Base-by-base conservation (phyloP, 2,329 filamentous ascomycete species). In the Pyrenophora tritici-repentis region DNA sequence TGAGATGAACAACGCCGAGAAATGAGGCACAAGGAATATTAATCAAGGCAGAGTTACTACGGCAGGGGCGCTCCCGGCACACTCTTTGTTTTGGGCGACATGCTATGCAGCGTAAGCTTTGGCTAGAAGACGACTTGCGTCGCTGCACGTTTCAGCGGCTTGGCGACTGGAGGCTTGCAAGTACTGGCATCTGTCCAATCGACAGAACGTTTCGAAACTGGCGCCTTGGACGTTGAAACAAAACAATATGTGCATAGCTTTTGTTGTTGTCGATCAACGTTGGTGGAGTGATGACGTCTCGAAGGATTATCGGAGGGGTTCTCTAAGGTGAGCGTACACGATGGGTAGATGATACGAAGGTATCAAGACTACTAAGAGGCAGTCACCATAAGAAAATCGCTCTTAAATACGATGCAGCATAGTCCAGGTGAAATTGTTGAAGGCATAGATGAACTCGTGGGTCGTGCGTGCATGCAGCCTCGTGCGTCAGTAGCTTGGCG, bases 401-500 rank as follows among this genome's bases (percentile, higher is more conserved):
- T 24, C 22, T 6, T 24, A 9, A 24, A 24, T 24, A 24, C 6
- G 22, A 9, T 24, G 22, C 22, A 24, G 22, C 22, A 24, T 24
- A 9, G 22, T 2, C 4, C 5, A 24, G 8, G 22, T 24, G 22
- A 24, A 6, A 24, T 29, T 29, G 10, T 29, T 4, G 10, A 9
- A 29, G 26, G 26, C 26, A 4, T 10, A 29, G 26, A 29, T 29
- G 31, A 61, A 55, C 56, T 46, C 40, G 51, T 65, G 60, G 59
- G 49, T 47, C 54, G 44, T 50, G 55, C 52, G 47, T 50, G 57
- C 55, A 52, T 59, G 51, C 53, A 52, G 34, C 34, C 17, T 44
- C 26, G 32, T 63, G 59, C 59, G 57, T 58, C 55, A 54, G 55
- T 56, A 56, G 37, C 58, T 57, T 55, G 59, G 62, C 57, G 36